phyloP scores from a whole-genome alignment of 2,329 filamentous ascomycete species.

The Cladophialophora yegresii region DNA sequence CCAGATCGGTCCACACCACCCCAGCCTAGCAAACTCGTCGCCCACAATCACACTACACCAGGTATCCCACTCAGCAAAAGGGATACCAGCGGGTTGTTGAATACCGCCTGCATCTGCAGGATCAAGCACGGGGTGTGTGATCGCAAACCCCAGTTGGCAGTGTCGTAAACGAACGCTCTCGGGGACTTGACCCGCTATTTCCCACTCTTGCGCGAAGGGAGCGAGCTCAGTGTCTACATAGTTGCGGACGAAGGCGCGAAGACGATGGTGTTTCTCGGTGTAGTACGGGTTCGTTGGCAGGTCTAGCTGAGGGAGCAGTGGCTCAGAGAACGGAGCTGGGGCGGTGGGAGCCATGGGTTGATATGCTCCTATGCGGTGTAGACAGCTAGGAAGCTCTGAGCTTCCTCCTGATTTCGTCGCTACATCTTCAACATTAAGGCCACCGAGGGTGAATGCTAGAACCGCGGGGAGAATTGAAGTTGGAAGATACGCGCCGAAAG shows the following conservation, averaged over 20 bases:
- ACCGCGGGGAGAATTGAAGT: not conserved
- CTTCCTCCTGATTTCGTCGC: not conserved
- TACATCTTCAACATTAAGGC: slow-evolving; percentile 5
- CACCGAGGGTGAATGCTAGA: not conserved
- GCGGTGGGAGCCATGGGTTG: slow-evolving; percentile 23
- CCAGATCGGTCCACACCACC: slow-evolving; percentile 62
- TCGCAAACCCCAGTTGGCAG: slow-evolving; percentile 66
- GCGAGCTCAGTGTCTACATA: slow-evolving; percentile 67
- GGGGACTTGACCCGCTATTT: slow-evolving; percentile 65
- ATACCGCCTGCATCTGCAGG: slow-evolving; percentile 65
- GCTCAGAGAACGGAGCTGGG: slow-evolving; percentile 69
- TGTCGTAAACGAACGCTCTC: slow-evolving; percentile 66
- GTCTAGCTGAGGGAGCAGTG: slow-evolving; percentile 69
- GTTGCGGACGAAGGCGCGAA: slow-evolving; percentile 67
- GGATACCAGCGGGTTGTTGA: slow-evolving; percentile 67
- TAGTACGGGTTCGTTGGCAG: slow-evolving; percentile 69
- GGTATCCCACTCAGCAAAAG: slow-evolving; percentile 73
- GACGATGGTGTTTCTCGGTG: slow-evolving; percentile 63
- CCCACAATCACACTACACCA: slow-evolving; percentile 69
- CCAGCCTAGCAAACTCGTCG: slow-evolving; percentile 69
- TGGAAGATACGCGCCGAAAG: not conserved
- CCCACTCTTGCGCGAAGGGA: slow-evolving; percentile 68
- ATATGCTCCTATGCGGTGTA: not conserved
- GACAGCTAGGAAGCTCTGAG: slow-evolving; percentile 1
- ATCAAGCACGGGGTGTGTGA: slow-evolving; percentile 67